These are phyloP conservation scores for Ophiorrhiza pumila DNA, from an alignment of 257 asterid species.

Conservation along the genomic window DNA sequence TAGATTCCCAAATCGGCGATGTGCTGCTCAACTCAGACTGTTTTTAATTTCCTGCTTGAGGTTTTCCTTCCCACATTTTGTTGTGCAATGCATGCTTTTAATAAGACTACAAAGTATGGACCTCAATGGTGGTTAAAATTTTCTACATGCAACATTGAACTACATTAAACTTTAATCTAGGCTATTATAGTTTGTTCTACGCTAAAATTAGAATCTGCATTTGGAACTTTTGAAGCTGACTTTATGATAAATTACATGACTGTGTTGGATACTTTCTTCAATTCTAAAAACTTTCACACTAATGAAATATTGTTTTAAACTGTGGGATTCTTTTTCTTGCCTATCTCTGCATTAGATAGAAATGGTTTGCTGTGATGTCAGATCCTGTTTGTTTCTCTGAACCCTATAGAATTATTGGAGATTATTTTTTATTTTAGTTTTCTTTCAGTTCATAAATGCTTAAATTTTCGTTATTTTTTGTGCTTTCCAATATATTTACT, in stretches of 20 bases:
- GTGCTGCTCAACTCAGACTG: background rate
- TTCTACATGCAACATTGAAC: background rate
- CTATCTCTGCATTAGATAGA: background rate
- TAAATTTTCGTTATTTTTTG: background rate
- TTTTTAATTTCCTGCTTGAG: too few species aligned
- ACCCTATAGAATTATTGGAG: background rate
- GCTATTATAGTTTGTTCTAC: background rate
- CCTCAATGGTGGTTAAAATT: background rate
- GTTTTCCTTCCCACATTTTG: background rate
- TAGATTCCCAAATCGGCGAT: background rate
- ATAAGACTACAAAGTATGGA: background rate
- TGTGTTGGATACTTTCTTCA: too few species aligned
- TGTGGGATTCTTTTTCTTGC: background rate
- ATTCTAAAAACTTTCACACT: too few species aligned
- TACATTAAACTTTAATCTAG: background rate
- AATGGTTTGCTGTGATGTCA: background rate
- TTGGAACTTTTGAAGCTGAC: background rate
- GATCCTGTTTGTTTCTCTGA: background rate
- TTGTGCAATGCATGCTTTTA: background rate
- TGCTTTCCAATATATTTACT: background rate
- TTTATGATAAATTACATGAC: too few species aligned
- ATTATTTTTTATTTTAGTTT: background rate
- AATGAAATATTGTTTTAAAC: too few species aligned
- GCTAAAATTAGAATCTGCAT: background rate
- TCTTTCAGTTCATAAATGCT: background rate